phyloP scores from a whole-genome alignment of 1,284 basidiomycete genomes.

The Apiotrichum gamsii region DNA sequence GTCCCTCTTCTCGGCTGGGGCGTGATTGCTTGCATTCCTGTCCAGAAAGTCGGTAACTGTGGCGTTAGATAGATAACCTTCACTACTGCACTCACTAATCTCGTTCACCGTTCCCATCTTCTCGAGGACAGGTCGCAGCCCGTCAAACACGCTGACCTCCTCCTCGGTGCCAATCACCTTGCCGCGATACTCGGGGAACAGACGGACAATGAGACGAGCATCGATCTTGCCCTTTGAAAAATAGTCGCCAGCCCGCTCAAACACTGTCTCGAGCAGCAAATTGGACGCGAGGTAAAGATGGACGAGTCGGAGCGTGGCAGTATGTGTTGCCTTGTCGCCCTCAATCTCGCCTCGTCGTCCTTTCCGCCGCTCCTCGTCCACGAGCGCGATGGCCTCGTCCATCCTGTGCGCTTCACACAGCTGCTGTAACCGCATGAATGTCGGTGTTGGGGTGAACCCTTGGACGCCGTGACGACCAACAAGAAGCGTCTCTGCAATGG shows the following conservation, averaged over 20 bases:
- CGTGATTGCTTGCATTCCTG: constrained; percentile 2
- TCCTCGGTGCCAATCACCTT: constrained; percentile 42
- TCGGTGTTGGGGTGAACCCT: constrained; percentile 42
- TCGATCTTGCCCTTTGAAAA: constrained; percentile 43
- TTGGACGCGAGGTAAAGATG: constrained; percentile 46
- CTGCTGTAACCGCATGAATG: constrained; percentile 39
- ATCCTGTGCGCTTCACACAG: constrained; percentile 41
- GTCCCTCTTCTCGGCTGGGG: constrained; percentile 12
- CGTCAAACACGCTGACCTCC: constrained; percentile 42
- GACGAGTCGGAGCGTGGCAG: constrained; percentile 42
- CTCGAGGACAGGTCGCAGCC: constrained; percentile 34
- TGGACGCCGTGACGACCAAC: constrained; percentile 42
- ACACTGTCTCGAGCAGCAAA: constrained; percentile 42
- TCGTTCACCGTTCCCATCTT: constrained; percentile 38
- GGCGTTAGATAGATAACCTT: constrained; percentile 9
- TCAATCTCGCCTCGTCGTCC: constrained; percentile 41
- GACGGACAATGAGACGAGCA: constrained; percentile 45
- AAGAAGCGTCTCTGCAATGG: constrained; percentile 44
- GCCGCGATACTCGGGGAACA: constrained; percentile 43
- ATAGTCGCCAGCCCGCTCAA: constrained; percentile 46
- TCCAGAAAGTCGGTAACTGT: constrained; percentile 10
- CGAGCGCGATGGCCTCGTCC: constrained; percentile 44
- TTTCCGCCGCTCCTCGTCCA: constrained; percentile 40
- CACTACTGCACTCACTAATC: constrained; percentile 42
- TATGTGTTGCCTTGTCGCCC: constrained; percentile 39